Conservation (phyloP, 495 filamentous ascomycete species). For the Entonaema liquescens region DNA sequence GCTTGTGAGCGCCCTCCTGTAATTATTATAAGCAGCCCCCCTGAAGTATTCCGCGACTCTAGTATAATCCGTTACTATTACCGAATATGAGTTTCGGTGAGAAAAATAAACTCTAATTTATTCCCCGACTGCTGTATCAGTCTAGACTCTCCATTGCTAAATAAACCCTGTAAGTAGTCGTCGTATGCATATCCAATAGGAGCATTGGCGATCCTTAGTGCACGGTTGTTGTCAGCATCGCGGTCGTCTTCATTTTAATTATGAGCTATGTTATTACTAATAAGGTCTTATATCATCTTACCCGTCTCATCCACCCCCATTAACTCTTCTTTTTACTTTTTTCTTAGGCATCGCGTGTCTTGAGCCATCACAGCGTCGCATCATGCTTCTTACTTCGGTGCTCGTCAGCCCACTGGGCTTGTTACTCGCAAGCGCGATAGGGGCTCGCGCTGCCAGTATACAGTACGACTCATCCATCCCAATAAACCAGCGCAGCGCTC, state of each 20-base stretch:
- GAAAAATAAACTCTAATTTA: too few relatives aligned
- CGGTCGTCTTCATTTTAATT: conserved; percentile 10
- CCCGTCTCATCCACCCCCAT: background rate
- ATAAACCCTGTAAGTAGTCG: background rate
- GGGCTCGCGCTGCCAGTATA: background rate
- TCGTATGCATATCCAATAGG: background rate
- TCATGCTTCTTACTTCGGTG: conserved; percentile 13
- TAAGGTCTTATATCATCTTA: background rate
- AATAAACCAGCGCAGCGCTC: conserved; percentile 42
- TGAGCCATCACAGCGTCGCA: background rate
- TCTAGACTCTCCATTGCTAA: background rate
- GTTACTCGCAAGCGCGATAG: conserved; percentile 9
- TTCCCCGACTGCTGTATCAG: background rate
- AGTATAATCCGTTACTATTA: background rate
- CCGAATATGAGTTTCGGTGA: too few relatives aligned
- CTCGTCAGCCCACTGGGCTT: conserved; percentile 10
- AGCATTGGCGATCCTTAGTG: background rate
- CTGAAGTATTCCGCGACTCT: background rate
- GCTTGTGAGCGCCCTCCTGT: background rate
- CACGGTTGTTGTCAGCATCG: background rate
- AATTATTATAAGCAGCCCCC: background rate
- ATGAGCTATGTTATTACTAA: background rate
- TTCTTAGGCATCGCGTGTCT: background rate
- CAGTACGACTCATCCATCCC: conserved; percentile 10
- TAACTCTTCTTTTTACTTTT: background rate